phyloP scores from a whole-genome alignment of 192 early-diverging fungal genomes.

The Coemansia sp. region DNA sequence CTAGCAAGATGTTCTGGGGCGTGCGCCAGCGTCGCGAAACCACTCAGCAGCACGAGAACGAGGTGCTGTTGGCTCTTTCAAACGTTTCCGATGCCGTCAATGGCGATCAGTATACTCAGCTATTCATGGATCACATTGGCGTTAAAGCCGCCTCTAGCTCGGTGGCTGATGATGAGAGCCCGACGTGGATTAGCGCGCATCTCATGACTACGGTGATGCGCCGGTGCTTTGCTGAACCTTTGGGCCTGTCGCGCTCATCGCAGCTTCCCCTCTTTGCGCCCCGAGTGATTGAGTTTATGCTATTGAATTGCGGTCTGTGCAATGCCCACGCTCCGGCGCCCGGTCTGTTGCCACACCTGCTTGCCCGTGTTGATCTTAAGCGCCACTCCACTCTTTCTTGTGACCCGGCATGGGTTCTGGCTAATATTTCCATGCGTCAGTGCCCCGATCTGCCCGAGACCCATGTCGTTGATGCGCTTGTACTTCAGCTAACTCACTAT shows the following conservation, averaged over 20 bases:
- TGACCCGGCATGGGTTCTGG: constrained; percentile 37
- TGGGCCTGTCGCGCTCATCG: constrained; percentile 45
- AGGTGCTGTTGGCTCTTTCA: constrained; percentile 41
- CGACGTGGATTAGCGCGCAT: constrained; percentile 45
- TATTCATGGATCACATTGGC: constrained; percentile 51
- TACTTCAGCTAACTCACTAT: constrained; percentile 41
- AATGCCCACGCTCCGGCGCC: constrained; percentile 47
- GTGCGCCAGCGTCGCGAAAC: constrained; percentile 31
- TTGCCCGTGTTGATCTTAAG: constrained; percentile 39
- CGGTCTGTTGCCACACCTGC: constrained; percentile 39
- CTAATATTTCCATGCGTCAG: constrained; percentile 27
- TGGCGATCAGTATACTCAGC: constrained; percentile 44
- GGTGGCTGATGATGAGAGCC: constrained; percentile 3
- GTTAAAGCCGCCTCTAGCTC: constrained; percentile 3
- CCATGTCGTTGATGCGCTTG: constrained; percentile 32
- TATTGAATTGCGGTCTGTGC: constrained; percentile 41
- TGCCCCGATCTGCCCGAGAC: constrained; percentile 47
- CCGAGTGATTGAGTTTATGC: constrained; percentile 48
- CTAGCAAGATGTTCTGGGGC: constrained; percentile 3
- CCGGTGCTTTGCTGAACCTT: constrained; percentile 50
- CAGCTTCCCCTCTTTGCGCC: constrained; percentile 48
- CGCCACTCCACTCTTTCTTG: constrained; percentile 6
- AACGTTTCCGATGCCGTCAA: constrained; percentile 40
- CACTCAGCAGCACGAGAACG: constrained; percentile 44
- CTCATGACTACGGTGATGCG: constrained; percentile 53